Percentiles rank a stretch among this genome's conserved stretches.
Conservation (phyloP, 139 green algal species). For the Tetratostichococcus sp. region DNA sequence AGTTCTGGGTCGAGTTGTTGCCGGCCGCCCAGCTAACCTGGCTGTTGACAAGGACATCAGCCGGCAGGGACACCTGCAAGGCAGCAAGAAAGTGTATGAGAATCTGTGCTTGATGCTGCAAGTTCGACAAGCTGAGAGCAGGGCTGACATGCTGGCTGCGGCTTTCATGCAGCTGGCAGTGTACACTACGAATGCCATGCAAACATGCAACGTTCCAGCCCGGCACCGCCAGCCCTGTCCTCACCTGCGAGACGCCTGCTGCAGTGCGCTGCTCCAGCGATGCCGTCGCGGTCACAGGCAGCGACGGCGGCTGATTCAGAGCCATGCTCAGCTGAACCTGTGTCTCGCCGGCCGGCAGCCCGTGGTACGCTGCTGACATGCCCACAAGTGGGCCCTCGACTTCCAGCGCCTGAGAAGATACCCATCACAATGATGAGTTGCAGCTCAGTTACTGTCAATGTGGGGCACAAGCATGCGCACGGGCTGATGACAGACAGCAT, state of each 20-base stretch:
- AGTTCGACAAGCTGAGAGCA: too few relatives aligned
- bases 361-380: background rate
- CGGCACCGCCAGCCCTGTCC: too few relatives aligned
- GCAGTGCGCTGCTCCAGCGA: background rate
- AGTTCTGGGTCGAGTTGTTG: background rate
- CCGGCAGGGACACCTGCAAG: background rate
- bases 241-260: background rate
- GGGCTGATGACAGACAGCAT: too few relatives aligned
- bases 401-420: background rate
- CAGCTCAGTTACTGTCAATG: too few relatives aligned
- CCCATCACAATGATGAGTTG: too few relatives aligned
- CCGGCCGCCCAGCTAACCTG: background rate
- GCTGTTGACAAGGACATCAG: background rate
- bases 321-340: background rate
- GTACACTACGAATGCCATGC: too few relatives aligned
- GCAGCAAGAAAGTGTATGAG: background rate
- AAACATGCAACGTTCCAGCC: too few relatives aligned
- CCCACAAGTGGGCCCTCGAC: background rate
- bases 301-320: background rate
- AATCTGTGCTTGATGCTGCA: too few relatives aligned
- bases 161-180: too few relatives aligned
- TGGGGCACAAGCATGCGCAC: too few relatives aligned
- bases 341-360: background rate
- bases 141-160: too few relatives aligned
- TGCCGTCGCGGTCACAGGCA: background rate